Evolutionary conservation across 192 early-diverging fungal genomes (phyloP), one percentile per base, ranked within the genome.

Genomic region (Polychytrium aggregatum): DNA sequence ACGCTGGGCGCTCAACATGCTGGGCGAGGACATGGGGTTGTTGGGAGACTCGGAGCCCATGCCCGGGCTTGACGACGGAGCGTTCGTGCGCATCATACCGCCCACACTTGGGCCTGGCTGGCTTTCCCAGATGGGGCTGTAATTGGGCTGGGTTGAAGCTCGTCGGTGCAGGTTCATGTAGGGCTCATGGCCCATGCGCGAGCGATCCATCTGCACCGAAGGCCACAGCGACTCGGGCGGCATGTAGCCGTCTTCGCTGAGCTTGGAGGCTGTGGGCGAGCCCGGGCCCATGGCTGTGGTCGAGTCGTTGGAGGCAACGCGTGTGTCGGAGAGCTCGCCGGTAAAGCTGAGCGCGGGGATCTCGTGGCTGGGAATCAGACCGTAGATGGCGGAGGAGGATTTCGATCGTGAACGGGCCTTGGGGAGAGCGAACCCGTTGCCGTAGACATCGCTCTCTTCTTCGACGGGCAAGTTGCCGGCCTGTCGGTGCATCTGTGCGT

Each of bases 341-440:
- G 6, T 33, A 11, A 4, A 4, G 70, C 53, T 36, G 37, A 53
- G 25, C 18, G 8, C n/a, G n/a, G n/a, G n/a, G n/a, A n/a, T n/a
- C 37, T 77, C 64, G 27, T 72, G 57, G 21, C 65, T 62, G 24
- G 78, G 60, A 40, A 81, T 41, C 6, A 82, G 36, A 21, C 76
- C 80, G 59, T 74, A 82, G 37, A 82, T 76, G 2, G 76, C 79
- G 10, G 78, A 78, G 4, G 81, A 78, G 2, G 78, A 82, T 55
- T 84, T 79, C 17, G 76, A 82, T 22, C 79, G 50, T 9, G 64
- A 57, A 29, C 81, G 64, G 14, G 62, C 68, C 48, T 68, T 68
- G 8, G 71, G 64, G 8, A 69, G 43, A 30, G 52, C 35, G 36
- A 68, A 37, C 21, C 55, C 38, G 20, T 33, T 35, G 39, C 48